phyloP scores from a whole-genome alignment of 371 early-diverging fungal species.

The Actinomortierella ambigua region DNA sequence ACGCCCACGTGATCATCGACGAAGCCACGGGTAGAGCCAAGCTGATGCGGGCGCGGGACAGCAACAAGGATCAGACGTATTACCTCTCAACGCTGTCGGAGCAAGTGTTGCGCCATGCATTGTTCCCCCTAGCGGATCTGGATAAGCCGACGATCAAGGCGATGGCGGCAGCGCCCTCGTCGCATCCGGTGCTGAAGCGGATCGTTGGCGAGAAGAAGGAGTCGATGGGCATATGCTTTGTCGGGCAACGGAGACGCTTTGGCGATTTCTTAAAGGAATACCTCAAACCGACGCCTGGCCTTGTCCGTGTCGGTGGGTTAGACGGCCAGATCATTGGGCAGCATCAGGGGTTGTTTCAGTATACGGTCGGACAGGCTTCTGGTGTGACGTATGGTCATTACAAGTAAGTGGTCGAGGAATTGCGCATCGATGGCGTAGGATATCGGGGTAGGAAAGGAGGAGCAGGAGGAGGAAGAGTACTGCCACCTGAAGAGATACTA shows the following conservation, averaged over 20 bases:
- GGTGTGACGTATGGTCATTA: slow-evolving; percentile 59
- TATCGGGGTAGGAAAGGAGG: no score
- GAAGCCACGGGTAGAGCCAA: slow-evolving; percentile 14
- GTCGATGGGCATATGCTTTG: slow-evolving; percentile 97
- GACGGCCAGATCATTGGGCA: slow-evolving; percentile 64
- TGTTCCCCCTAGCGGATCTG: slow-evolving; percentile 89
- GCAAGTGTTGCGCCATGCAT: slow-evolving; percentile 52
- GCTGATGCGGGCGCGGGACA: slow-evolving; percentile 54
- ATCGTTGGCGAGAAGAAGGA: slow-evolving; percentile 72
- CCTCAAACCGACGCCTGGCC: slow-evolving; percentile 64
- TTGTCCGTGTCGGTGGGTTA: slow-evolving; percentile 56
- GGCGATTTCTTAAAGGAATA: slow-evolving; percentile 78
- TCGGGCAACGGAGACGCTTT: slow-evolving; percentile 82
- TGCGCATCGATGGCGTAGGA: no score
- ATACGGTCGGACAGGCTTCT: slow-evolving; percentile 79
- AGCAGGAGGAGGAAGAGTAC: no score
- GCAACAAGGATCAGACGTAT: slow-evolving; percentile 91
- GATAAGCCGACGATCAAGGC: slow-evolving; percentile 74
- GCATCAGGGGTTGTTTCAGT: slow-evolving; percentile 74
- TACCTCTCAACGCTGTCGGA: slow-evolving; percentile 78
- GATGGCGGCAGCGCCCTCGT: slow-evolving; percentile 55
- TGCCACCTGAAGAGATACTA: no score
- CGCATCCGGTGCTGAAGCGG: no score
- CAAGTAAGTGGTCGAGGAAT: slow-evolving; percentile 51
- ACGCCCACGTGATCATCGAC: slow-evolving; percentile 61